These are phyloP conservation scores for Coniochaeta ligniaria DNA, from an alignment of 2,329 filamentous ascomycete genomes.

Conservation along the genomic window DNA sequence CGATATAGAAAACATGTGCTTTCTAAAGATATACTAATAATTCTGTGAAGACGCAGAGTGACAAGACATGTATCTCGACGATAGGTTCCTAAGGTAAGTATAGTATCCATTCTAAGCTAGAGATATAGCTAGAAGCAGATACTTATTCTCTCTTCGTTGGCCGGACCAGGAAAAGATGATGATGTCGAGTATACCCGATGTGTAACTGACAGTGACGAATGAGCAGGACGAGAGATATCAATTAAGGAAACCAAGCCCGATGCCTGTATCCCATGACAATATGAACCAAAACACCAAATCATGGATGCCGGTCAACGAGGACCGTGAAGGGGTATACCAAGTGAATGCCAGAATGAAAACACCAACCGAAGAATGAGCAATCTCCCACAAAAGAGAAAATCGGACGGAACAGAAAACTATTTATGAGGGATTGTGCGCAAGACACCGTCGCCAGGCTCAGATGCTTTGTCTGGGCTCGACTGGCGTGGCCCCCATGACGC, in stretches of 20 bases:
- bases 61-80: too few relatives aligned
- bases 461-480: constrained; percentile 32
- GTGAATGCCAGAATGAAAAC: constrained; percentile 1
- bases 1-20: too few relatives aligned
- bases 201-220: background rate
- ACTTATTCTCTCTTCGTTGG: too few relatives aligned
- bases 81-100: too few relatives aligned
- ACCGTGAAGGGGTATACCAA: background rate
- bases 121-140: background rate
- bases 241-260: background rate
- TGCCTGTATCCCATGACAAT: background rate
- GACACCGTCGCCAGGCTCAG: constrained; percentile 11
- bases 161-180: background rate
- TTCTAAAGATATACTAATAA: too few relatives aligned
- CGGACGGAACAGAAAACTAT: background rate
- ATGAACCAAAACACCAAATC: background rate
- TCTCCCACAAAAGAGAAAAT: background rate
- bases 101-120: too few relatives aligned
- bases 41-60: too few relatives aligned
- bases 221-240: background rate
- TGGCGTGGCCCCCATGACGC: constrained; percentile 25
- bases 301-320: background rate
- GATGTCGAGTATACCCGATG: background rate
- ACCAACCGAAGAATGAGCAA: background rate
- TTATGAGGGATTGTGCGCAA: background rate